Conservation (phyloP, 164 flowering plant species). For the Annona cherimola region DNA sequence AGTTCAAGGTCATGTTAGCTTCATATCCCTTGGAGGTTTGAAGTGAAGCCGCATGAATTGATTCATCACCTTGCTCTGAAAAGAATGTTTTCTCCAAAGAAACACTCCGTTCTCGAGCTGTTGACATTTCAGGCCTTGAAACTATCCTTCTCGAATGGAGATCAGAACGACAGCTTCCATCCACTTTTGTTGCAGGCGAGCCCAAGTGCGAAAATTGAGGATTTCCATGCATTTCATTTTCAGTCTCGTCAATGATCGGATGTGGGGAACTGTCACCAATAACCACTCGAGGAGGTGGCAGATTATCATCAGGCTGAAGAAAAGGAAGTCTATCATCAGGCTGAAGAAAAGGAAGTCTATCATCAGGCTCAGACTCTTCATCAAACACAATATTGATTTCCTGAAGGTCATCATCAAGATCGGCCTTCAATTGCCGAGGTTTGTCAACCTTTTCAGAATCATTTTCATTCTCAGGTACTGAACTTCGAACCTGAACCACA, state of each 20-base stretch:
- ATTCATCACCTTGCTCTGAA: slow-evolving; percentile 55
- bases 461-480: slow-evolving; percentile 27
- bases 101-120: slow-evolving; percentile 75
- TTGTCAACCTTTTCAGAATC: slow-evolving; percentile 42
- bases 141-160: slow-evolving; percentile 66
- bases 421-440: slow-evolving; percentile 67
- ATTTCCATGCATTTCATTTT: slow-evolving; percentile 50
- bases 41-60: slow-evolving; percentile 29
- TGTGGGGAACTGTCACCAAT: slow-evolving; percentile 66
- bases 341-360: slow-evolving; percentile 82
- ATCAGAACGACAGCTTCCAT: slow-evolving; percentile 59
- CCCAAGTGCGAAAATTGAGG: slow-evolving; percentile 44
- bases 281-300: slow-evolving; percentile 49
- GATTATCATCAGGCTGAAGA: slow-evolving; percentile 80
- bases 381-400: slow-evolving; percentile 95
- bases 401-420: slow-evolving; percentile 92
- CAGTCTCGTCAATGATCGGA: slow-evolving; percentile 83
- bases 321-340: slow-evolving; percentile 87
- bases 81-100: slow-evolving; percentile 36
- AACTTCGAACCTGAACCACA: slow-evolving; percentile 32
- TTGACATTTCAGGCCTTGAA: slow-evolving; percentile 53
- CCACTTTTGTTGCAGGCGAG: slow-evolving; percentile 44
- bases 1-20: slow-evolving; percentile 28
- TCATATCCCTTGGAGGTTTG: slow-evolving; percentile 34
- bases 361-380: slow-evolving; percentile 87